Evolutionary conservation across 73 alveolate species (phyloP), one percentile per base, ranked within the genome.

Genomic region (Paramecium primaurelia): DNA sequence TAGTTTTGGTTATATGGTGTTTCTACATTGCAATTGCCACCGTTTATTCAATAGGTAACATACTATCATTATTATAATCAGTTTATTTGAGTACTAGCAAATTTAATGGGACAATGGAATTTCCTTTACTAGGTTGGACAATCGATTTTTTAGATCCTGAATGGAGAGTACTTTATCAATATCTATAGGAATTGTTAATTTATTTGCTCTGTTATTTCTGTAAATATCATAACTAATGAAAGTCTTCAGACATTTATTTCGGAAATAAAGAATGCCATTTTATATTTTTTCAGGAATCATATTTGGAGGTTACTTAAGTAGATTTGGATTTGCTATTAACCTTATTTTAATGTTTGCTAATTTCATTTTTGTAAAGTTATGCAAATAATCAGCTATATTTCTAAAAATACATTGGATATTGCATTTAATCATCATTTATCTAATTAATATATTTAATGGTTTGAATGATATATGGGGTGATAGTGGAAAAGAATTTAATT

Each of bases 71-170:
- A 64, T 28, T 10, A 32, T 64, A 64, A 28, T 28, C 20, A 64
- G 84, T 64, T 25, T 64, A 64, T 64, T 64, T 28, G 22, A 64
- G 84, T 34, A 64, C 84, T 3, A 64, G 9, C 47, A 64, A 32
- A 64, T 64, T 64, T 64, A 25, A 14, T 64, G 84, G 84, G 10
- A 64, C 84, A 1, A 64, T 32, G 0, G 84, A 64, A 34, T 54
- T 59, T 59, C 77, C 49, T 3, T 34, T 71, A 7, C 16, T 71
- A 8, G 12, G 60, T 36, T 75, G 88, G 88, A 8, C 68, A 30
- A 30, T 75, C 30, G 88, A 75, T 36, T 75, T 30, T 42, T 37
- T 75, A 75, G 88, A 75, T 75, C 88, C 88, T 11, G 88, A 75
- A 42, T 75, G 60, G 58, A 75, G 88, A 42, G 32, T 42, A 75